Percentiles rank a stretch among this genome's conserved stretches.
phyloP scores from a whole-genome alignment of 2,329 filamentous ascomycete genomes.

The Pseudogymnoascus sp. region DNA sequence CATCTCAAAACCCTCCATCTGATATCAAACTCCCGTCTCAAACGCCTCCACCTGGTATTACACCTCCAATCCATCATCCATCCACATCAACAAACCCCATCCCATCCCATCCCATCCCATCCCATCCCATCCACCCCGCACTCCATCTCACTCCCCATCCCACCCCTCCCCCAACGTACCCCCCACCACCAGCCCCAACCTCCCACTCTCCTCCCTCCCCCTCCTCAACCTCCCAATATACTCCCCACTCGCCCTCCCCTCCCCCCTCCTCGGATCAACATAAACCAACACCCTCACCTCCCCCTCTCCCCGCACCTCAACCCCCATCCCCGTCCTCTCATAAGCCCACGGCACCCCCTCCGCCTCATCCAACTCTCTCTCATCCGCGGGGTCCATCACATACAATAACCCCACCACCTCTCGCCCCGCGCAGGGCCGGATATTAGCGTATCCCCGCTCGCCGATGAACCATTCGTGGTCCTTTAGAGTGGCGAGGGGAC shows the following conservation, averaged over 20 bases:
- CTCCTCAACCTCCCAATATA: constrained; percentile 56
- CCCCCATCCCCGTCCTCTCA: constrained; percentile 42
- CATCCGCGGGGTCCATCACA: constrained; percentile 40
- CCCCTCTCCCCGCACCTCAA: constrained; percentile 12
- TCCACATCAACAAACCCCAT: not conserved
- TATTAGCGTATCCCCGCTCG: constrained; percentile 57
- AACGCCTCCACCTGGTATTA: too few relatives aligned
- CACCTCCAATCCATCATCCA: too few relatives aligned
- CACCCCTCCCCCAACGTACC: constrained; percentile 32
- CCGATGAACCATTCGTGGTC: constrained; percentile 60
- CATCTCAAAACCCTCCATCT: too few relatives aligned
- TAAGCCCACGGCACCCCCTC: constrained; percentile 58
- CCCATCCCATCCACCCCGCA: not conserved
- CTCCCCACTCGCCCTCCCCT: constrained; percentile 41
- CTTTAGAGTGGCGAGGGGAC: constrained; percentile 45
- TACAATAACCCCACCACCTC: constrained; percentile 37
- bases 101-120: not conserved
- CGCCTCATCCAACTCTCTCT: constrained; percentile 42
- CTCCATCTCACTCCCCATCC: not conserved
- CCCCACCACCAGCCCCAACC: constrained; percentile 42
- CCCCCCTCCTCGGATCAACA: constrained; percentile 34
- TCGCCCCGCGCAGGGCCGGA: constrained; percentile 28
- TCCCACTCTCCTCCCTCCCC: constrained; percentile 49
- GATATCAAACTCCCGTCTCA: too few relatives aligned
- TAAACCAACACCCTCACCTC: constrained; percentile 46